Conservation (phyloP, 140 eudicot species). For the Anethum foeniculum region DNA sequence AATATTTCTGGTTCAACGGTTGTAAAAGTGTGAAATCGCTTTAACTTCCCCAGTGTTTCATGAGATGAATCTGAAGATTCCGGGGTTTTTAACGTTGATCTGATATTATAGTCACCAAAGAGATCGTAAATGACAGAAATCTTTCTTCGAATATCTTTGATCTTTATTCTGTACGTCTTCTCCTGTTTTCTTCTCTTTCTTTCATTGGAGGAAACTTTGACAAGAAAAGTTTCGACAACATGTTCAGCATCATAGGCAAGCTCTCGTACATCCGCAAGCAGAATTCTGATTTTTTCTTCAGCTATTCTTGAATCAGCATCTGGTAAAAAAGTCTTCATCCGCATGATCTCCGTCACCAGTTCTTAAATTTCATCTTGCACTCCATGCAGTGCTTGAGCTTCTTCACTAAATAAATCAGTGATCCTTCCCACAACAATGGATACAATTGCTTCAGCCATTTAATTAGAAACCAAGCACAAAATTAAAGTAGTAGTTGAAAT, state of each 20-base stretch:
- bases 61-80: neutral
- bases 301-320: neutral
- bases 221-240: neutral
- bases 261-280: neutral
- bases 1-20: too few relatives aligned
- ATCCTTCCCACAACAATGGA: neutral
- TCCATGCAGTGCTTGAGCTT: too few relatives aligned
- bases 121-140: neutral
- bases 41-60: too few relatives aligned
- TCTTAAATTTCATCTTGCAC: neutral
- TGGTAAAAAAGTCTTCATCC: neutral
- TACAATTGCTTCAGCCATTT: neutral
- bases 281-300: neutral
- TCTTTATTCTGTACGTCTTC: neutral
- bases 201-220: neutral
- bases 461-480: too few relatives aligned
- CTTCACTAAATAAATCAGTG: neutral
- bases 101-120: neutral
- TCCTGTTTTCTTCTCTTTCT: neutral
- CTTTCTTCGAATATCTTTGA: neutral
- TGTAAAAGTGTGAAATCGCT: neutral
- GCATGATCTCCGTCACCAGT: neutral
- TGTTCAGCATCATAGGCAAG: neutral
- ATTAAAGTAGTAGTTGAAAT: too few relatives aligned
- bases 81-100: neutral